These are phyloP conservation scores for Blastomyces percursus DNA, from an alignment of 2,329 filamentous ascomycete genomes.

Conservation along the genomic window DNA sequence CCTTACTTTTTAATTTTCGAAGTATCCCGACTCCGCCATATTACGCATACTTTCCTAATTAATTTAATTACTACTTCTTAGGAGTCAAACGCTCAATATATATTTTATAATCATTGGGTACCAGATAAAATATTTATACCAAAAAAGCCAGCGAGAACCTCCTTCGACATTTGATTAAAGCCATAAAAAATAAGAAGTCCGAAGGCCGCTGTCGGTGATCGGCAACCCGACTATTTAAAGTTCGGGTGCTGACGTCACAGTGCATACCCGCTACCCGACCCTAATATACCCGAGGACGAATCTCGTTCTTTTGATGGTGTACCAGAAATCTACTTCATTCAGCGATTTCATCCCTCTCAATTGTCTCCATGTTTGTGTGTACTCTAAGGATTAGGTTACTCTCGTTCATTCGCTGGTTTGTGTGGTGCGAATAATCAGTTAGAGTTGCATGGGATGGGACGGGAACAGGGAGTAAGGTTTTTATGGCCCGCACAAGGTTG, in stretches of 20 bases:
- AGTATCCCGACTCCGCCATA: background rate
- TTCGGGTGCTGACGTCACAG: slow-evolving; percentile 2
- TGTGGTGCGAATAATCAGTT: background rate
- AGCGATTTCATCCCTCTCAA: background rate
- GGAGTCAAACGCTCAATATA: background rate
- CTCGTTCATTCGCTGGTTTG: background rate
- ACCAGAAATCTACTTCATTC: background rate
- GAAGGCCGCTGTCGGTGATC: background rate
- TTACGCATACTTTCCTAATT: background rate
- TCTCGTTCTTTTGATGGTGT: background rate
- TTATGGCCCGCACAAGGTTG: background rate
- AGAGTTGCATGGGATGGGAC: background rate
- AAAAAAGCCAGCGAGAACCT: background rate
- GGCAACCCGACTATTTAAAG: background rate
- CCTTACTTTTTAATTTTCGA: background rate
- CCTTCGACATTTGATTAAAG: no score
- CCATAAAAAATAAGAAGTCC: no score
- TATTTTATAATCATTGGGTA: background rate
- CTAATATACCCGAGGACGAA: no score
- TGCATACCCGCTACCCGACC: background rate
- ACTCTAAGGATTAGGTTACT: background rate
- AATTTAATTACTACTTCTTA: background rate
- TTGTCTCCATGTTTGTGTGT: background rate
- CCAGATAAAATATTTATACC: background rate
- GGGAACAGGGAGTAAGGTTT: background rate